phyloP scores from a whole-genome alignment of 306 rosid genomes.

The Quercus wislizeni region DNA sequence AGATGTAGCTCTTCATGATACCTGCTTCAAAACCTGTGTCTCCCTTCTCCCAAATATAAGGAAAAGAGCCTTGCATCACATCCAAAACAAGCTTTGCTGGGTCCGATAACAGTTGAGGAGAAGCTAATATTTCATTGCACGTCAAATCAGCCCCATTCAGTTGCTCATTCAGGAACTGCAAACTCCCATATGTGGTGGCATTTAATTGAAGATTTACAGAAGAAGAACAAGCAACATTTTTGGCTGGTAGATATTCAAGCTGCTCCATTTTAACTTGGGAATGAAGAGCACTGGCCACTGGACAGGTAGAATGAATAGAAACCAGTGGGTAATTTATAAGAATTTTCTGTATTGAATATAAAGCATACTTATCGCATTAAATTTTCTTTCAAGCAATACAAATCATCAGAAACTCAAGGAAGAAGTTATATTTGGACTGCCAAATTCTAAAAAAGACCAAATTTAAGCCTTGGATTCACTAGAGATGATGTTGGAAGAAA shows the following conservation, averaged over 20 bases:
- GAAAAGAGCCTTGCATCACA: constrained; percentile 28
- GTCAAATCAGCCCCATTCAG: constrained; percentile 15
- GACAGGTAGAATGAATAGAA: not conserved
- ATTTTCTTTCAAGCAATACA: not conserved
- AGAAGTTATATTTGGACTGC: not conserved
- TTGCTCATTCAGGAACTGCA: constrained; percentile 18
- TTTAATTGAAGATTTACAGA: constrained; percentile 23
- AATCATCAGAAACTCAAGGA: constrained; percentile 8
- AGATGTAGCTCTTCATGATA: constrained; percentile 17
- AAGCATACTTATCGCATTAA: not conserved
- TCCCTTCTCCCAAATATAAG: constrained; percentile 18
- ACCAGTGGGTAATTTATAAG: not conserved
- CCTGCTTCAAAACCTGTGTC: constrained; percentile 14
- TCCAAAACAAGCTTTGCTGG: constrained; percentile 55
- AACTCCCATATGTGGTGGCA: constrained; percentile 17
- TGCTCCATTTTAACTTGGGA: constrained; percentile 8
- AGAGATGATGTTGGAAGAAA: not conserved
- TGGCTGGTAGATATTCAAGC: constrained; percentile 11
- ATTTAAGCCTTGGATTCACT: not conserved
- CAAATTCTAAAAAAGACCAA: not conserved
- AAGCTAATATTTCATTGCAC: constrained; percentile 15
- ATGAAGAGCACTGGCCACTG: constrained; percentile 6
- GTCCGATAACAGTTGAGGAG: constrained; percentile 35
- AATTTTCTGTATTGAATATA: not conserved
- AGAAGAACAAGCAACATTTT: constrained; percentile 4